Conservation (phyloP, 2,329 filamentous ascomycete genomes). For the Pseudogymnoascus sp. region DNA sequence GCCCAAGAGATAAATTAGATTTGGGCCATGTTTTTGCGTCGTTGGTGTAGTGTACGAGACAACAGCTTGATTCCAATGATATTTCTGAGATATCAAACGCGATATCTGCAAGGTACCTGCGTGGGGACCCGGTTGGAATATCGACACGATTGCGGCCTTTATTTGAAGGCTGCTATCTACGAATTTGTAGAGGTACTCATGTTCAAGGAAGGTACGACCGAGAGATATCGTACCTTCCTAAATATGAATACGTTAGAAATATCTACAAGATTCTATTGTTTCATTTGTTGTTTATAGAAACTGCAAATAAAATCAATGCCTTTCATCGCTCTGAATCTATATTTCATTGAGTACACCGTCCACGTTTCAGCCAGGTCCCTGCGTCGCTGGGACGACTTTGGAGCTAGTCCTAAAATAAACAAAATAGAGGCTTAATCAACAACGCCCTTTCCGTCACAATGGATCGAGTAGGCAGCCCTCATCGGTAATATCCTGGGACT, state of each 20-base stretch:
- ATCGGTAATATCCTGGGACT: neutral
- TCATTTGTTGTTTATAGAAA: neutral
- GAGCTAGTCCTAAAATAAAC: conserved; percentile 11
- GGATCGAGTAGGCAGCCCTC: neutral
- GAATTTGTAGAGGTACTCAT: neutral
- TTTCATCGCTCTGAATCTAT: neutral
- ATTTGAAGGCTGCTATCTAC: neutral
- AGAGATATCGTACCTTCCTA: no score
- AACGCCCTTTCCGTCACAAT: conserved; percentile 9
- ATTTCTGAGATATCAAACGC: conserved; percentile 3
- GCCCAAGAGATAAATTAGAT: neutral
- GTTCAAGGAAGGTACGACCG: neutral
- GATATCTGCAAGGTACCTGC: conserved; percentile 2
- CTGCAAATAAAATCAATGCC: neutral
- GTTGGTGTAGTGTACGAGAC: neutral
- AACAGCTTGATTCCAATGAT: neutral
- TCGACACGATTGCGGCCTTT: neutral
- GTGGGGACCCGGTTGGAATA: neutral
- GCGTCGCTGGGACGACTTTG: conserved; percentile 10
- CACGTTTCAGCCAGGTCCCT: neutral
- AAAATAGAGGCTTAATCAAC: conserved; percentile 9
- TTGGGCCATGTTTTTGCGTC: neutral
- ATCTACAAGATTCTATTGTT: neutral
- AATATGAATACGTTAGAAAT: neutral
- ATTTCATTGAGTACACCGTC: neutral